Evolutionary conservation across 495 filamentous ascomycete genomes (phyloP), one percentile per base, ranked within the genome.

Genomic region (Penicillium roqueforti): DNA sequence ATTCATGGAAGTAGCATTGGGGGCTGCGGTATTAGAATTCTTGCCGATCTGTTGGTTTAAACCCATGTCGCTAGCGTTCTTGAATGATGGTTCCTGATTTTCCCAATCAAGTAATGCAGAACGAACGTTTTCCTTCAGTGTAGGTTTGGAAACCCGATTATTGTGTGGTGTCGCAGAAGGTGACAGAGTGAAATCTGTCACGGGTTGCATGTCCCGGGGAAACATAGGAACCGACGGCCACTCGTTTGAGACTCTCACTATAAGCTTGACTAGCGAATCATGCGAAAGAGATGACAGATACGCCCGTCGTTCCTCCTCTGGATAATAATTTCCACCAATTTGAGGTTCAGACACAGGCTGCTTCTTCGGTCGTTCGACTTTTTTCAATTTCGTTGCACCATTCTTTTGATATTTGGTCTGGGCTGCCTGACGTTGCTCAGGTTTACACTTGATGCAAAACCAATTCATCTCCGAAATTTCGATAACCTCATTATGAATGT

Each of bases 381-480:
- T 43, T 8, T 44, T 25, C 16, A 9, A 25, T 29, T 13, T 45
- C 1, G n/a, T 28, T 11, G 42, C 42, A 26, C 6, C 41, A n/a
- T 45, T 19, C 42, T 45, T 45, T 45, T 8, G n/a, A 29, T 16
- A 29, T 34, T 65, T 63, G 19, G 56, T 61, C 53, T 49, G 63
- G 47, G 23, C 58, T 51, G 42, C 57, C 29, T 72, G 55, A 11
- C 63, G 62, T 13, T 65, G 66, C 6, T 75, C 54, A 1, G 77
- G 72, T 18, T 75, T 78, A 67, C 93, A 98, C 14, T 80, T 75
- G 5, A 66, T 65, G 67, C 93, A 98, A 60, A 84, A 82, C 92
- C 93, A 98, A 55, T 85, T 81, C 50, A 77, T 80, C 46, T 85
- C 83, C 54, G 86, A 74, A 28, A 84, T 75, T 13, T 74, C 65